These are phyloP conservation scores for Cephalotrichum gorgonifer DNA, from an alignment of 2,329 filamentous ascomycete genomes.

Conservation along the genomic window DNA sequence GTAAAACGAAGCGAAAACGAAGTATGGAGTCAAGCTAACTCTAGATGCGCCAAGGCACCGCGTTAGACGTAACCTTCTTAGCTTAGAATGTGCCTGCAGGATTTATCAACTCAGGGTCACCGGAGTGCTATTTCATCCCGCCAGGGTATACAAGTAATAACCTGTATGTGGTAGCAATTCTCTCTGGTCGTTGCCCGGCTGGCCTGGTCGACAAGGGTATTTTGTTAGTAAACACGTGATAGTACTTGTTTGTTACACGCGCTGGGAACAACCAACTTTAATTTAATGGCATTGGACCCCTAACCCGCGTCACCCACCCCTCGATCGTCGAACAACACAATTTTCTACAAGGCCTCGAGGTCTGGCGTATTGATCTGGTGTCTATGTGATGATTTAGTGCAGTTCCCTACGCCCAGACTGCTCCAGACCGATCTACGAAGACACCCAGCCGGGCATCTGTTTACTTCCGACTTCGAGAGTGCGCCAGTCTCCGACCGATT, in stretches of 20 bases:
- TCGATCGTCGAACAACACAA: neutral
- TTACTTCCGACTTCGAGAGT: neutral
- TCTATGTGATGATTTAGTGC: no score
- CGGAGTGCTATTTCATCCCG: no score
- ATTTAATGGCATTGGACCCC: neutral
- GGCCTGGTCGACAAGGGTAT: neutral
- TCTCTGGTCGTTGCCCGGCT: neutral
- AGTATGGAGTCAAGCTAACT: no score
- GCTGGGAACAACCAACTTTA: neutral
- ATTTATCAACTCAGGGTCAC: no score
- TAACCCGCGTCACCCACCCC: neutral
- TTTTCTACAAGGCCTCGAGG: neutral
- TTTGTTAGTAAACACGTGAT: slow-evolving; percentile 6
- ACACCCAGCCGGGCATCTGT: neutral
- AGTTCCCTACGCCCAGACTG: neutral
- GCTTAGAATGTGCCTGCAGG: no score
- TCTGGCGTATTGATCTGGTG: neutral
- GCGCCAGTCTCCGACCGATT: no score
- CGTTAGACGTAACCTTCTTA: no score
- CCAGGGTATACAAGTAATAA: no score
- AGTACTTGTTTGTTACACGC: neutral
- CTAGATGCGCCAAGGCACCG: no score
- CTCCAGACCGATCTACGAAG: neutral
- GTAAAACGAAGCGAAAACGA: no score
- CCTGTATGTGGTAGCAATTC: neutral